Evolutionary conservation across 306 rosid species (phyloP).

Genomic region (Luffa acutangula): DNA sequence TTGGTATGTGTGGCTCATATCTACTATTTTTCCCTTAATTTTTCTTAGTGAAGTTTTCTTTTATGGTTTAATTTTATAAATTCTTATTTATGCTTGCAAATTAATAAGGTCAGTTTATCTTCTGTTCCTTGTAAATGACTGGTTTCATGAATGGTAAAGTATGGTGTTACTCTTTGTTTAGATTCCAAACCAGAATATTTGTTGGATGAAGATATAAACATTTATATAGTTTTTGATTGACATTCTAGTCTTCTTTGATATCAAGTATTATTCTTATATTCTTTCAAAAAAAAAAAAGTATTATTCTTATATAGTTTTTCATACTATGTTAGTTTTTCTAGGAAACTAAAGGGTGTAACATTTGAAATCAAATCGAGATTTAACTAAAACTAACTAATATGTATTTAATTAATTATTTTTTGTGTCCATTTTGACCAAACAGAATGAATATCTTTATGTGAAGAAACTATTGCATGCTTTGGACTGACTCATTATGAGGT

Average conservation of each 20-base stretch:
- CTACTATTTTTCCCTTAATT: not conserved
- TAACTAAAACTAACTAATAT: not conserved
- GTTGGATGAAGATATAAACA: not conserved
- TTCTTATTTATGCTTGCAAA: not conserved
- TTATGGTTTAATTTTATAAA: not conserved
- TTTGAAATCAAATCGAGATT: not conserved
- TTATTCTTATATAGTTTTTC: too few species aligned
- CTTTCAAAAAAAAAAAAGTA: too few species aligned
- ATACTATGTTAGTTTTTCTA: not conserved
- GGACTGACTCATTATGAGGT: too few species aligned
- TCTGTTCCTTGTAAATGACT: not conserved
- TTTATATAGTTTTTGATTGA: not conserved
- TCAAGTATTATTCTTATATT: too few species aligned
- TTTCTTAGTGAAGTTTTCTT: not conserved
- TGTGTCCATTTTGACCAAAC: not conserved
- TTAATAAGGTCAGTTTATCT: not conserved
- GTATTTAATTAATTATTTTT: not conserved
- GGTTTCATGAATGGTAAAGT: not conserved
- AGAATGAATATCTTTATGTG: not conserved
- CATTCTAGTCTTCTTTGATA: not conserved
- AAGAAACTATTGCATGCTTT: too few species aligned
- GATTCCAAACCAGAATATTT: not conserved
- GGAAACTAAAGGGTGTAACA: not conserved
- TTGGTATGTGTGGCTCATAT: constrained; percentile 39
- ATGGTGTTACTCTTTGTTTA: not conserved